Conservation (phyloP, 2,329 filamentous ascomycete genomes). For the Cladosporium phlei region DNA sequence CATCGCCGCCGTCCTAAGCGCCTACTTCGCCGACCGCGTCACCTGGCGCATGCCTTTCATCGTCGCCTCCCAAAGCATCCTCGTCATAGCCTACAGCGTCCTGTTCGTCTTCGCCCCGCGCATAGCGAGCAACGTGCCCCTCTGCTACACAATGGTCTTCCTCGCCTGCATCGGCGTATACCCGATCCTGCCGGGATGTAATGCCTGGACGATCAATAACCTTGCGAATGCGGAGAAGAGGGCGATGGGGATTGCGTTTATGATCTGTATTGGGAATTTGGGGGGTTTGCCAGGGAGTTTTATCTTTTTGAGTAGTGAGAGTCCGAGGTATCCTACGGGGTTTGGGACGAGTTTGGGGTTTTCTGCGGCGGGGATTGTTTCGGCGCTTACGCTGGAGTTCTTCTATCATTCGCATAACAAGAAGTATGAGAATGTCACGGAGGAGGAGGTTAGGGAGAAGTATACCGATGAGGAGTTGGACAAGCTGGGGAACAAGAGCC, state of each 20-base stretch:
- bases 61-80: conserved; percentile 22
- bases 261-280: conserved; percentile 28
- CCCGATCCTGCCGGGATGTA: conserved; percentile 27
- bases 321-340: conserved; percentile 47
- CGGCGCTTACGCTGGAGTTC: conserved; percentile 19
- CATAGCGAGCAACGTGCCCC: conserved; percentile 13
- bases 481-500: conserved; percentile 36
- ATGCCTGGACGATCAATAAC: conserved; percentile 31
- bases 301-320: conserved; percentile 34
- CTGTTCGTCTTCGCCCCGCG: conserved; percentile 23
- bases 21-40: conserved; percentile 29
- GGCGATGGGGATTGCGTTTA: conserved; percentile 38
- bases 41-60: conserved; percentile 32
- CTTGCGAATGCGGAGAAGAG: conserved; percentile 32
- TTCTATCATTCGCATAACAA: conserved; percentile 31
- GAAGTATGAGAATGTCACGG: conserved; percentile 29
- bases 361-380: conserved; percentile 22
- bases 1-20: conserved; percentile 28
- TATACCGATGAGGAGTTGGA: conserved; percentile 35
- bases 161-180: conserved; percentile 28
- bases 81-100: conserved; percentile 27
- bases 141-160: conserved; percentile 28
- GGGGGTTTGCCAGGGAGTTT: conserved; percentile 39
- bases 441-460: conserved; percentile 31
- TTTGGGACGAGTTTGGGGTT: conserved; percentile 33